phyloP scores from a whole-genome alignment of 148 eudicot species.

The Polygonum maritimum region DNA sequence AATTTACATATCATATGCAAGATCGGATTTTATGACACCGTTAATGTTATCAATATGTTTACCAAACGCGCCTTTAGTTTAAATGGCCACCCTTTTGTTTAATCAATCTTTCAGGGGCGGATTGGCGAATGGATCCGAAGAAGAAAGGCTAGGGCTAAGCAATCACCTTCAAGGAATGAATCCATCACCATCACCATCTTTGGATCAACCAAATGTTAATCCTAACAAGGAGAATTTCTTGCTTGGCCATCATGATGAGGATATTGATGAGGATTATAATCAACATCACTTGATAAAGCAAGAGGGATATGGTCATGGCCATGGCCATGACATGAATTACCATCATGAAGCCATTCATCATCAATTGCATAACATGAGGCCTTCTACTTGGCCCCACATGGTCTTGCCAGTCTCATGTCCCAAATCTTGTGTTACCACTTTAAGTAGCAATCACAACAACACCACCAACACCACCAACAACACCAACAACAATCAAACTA shows the following conservation, averaged over 20 bases:
- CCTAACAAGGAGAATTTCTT: not conserved
- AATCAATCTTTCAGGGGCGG: conserved; percentile 1
- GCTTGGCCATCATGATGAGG: not conserved
- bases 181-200: not conserved
- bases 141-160: not conserved
- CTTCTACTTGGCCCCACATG: conserved; percentile 8
- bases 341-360: conserved; percentile 4
- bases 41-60: too few species aligned
- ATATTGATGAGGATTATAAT: not conserved
- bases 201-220: not conserved
- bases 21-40: too few species aligned
- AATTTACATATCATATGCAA: too few species aligned
- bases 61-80: too few species aligned
- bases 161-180: conserved; percentile 1
- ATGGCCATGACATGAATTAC: conserved; percentile 6
- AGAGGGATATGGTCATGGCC: not conserved
- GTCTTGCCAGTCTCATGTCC: conserved; percentile 7
- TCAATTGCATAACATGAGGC: conserved; percentile 1
- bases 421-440: conserved; percentile 7
- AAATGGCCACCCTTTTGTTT: not conserved
- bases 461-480: not conserved
- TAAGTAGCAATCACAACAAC: not conserved
- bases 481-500: not conserved
- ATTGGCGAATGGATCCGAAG: not conserved
- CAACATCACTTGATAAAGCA: conserved; percentile 2